A percentile compares a stretch with the other conserved stretches of the same genome.
Evolutionary conservation across 2,329 filamentous ascomycete species (phyloP).

Genomic region (Pezicula carpinea): DNA sequence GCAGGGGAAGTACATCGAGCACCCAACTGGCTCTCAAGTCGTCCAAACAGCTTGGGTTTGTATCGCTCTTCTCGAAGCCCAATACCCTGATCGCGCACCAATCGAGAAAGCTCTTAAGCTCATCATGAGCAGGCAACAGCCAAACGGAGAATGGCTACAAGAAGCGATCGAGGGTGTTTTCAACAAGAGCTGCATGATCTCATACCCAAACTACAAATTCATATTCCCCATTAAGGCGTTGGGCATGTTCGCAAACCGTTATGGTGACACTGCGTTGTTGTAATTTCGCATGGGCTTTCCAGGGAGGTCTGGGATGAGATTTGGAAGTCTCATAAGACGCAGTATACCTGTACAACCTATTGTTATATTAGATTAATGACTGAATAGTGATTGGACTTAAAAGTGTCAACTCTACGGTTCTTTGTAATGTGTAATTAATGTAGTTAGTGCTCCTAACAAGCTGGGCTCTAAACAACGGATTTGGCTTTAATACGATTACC

Average conservation of each 20-base stretch:
- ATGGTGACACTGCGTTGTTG: constrained; percentile 21
- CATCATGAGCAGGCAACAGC: constrained; percentile 79
- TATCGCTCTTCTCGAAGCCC: constrained; percentile 76
- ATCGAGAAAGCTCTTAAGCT: constrained; percentile 72
- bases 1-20: constrained; percentile 68
- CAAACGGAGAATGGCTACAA: constrained; percentile 90
- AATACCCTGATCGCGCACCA: constrained; percentile 69
- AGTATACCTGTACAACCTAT: no score
- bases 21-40: constrained; percentile 73
- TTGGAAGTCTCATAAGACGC: no score
- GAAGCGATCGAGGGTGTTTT: constrained; percentile 97
- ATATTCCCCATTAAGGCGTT: constrained; percentile 91
- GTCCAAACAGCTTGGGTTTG: constrained; percentile 93
- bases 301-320: no score
- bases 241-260: constrained; percentile 59
- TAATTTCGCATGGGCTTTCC: no score
- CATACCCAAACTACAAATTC: constrained; percentile 98
- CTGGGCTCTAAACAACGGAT: no score
- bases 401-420: no score
- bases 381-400: no score
- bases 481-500: no score
- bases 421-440: no score
- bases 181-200: constrained; percentile 99
- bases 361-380: no score
- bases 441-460: no score